Evolutionary conservation across 345 rosid species (phyloP).

Genomic region (Pistacia atlantica): DNA sequence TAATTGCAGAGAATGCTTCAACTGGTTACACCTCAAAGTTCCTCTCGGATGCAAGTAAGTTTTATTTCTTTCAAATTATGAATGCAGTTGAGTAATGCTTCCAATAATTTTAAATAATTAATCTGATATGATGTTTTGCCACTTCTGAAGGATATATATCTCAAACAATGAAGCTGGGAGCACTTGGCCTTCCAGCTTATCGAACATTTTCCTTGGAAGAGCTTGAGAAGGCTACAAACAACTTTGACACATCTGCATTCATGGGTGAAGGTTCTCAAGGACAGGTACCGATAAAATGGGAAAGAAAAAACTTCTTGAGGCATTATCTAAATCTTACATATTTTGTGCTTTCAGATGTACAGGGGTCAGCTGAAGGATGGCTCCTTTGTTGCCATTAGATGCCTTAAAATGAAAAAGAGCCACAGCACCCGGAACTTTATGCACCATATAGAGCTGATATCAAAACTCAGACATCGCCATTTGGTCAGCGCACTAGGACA

Average conservation of each 20-base stretch:
- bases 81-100: constrained; percentile 1
- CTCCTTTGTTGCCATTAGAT: constrained; percentile 72
- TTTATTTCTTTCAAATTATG: background rate
- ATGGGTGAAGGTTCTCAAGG: constrained; percentile 97
- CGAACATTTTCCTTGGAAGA: constrained; percentile 86
- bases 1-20: constrained; percentile 69
- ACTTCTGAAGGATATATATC: constrained; percentile 71
- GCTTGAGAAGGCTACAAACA: constrained; percentile 79
- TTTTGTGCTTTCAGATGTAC: constrained; percentile 65
- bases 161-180: constrained; percentile 88
- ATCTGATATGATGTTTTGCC: constrained; percentile 24
- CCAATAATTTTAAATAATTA: background rate
- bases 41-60: constrained; percentile 87
- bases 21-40: constrained; percentile 77
- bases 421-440: constrained; percentile 71
- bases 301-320: background rate
- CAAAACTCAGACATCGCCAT: constrained; percentile 85
- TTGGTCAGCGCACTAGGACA: constrained; percentile 91
- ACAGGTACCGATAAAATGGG: constrained; percentile 46
- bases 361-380: constrained; percentile 82
- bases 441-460: constrained; percentile 84
- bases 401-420: constrained; percentile 81
- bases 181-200: constrained; percentile 84
- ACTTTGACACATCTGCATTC: constrained; percentile 82
- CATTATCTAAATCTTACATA: background rate